A percentile compares a stretch with the other conserved stretches of the same genome.
Evolutionary conservation across 805 yeast genomes (phyloP).

Genomic region (Monosporozyma siamensis): DNA sequence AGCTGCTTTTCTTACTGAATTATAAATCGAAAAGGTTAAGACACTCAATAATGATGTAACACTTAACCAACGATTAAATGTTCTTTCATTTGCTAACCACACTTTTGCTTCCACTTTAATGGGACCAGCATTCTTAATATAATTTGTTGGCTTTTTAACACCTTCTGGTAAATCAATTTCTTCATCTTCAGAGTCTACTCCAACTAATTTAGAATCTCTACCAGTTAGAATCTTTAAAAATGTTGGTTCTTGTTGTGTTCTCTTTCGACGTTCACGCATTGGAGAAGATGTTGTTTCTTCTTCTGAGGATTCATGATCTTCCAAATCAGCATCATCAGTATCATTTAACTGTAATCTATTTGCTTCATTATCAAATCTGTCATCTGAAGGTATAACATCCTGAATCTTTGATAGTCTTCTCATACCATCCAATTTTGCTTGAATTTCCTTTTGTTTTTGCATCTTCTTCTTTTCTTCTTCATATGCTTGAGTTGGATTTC

Average conservation of each 20-base stretch:
- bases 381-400: background rate
- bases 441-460: slow-evolving; percentile 36
- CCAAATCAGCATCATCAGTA: slow-evolving; percentile 34
- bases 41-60: slow-evolving; percentile 79
- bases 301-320: slow-evolving; percentile 49
- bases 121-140: slow-evolving; percentile 84
- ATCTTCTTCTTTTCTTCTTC: slow-evolving; percentile 52
- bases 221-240: slow-evolving; percentile 33
- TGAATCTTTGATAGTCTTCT: slow-evolving; percentile 27
- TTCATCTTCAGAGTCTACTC: slow-evolving; percentile 77
- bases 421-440: slow-evolving; percentile 30
- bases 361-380: background rate
- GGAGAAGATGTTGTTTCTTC: slow-evolving; percentile 21
- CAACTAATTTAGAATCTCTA: slow-evolving; percentile 36
- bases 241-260: slow-evolving; percentile 27
- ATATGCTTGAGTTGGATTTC: slow-evolving; percentile 70
- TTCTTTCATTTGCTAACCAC: slow-evolving; percentile 97
- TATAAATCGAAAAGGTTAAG: slow-evolving; percentile 74
- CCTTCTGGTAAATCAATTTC: slow-evolving; percentile 85
- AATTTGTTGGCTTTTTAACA: slow-evolving; percentile 67
- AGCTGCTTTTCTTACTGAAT: slow-evolving; percentile 60
- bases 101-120: slow-evolving; percentile 94
- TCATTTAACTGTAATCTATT: background rate
- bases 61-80: slow-evolving; percentile 91
- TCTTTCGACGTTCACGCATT: slow-evolving; percentile 6